Percentiles rank a stretch among this genome's conserved stretches.
Conservation (phyloP, 176 grass and related monocot species). For the Oryza australiensis region DNA sequence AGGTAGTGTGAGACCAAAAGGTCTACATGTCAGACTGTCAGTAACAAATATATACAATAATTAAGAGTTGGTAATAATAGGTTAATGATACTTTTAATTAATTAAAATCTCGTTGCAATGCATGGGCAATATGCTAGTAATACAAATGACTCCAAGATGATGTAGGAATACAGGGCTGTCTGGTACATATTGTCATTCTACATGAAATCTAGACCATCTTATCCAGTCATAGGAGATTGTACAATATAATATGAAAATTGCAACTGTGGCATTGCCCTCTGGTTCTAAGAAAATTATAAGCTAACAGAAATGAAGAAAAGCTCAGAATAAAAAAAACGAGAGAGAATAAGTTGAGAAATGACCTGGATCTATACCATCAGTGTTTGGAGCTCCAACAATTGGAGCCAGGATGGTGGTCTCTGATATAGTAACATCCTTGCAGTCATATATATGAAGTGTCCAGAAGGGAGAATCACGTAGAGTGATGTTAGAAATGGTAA, state of each 20-base stretch:
- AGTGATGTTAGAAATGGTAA: conserved; percentile 84
- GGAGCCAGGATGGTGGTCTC: conserved; percentile 83
- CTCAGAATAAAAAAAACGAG: background rate
- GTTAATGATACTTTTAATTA: too few relatives aligned
- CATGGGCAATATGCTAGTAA: too few relatives aligned
- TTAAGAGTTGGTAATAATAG: too few relatives aligned
- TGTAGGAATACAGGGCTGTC: background rate
- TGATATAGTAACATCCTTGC: conserved; percentile 79
- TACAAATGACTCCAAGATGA: background rate
- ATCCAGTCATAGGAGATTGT: background rate
- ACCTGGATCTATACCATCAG: conserved; percentile 98
- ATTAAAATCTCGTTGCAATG: too few relatives aligned
- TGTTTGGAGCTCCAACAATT: conserved; percentile 72
- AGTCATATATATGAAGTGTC: conserved; percentile 88
- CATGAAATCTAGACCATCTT: background rate
- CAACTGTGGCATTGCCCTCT: background rate
- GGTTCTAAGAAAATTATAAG: background rate
- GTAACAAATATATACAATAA: too few relatives aligned
- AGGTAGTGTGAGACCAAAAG: too few relatives aligned
- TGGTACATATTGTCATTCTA: conserved; percentile 3
- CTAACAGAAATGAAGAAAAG: conserved; percentile 16
- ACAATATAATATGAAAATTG: background rate
- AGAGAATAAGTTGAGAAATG: background rate
- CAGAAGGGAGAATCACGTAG: conserved; percentile 86
- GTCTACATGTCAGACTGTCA: too few relatives aligned